Evolutionary conservation across 2,329 filamentous ascomycete species (phyloP), one percentile per base, ranked within the genome.

Genomic region (Fusarium sp.): DNA sequence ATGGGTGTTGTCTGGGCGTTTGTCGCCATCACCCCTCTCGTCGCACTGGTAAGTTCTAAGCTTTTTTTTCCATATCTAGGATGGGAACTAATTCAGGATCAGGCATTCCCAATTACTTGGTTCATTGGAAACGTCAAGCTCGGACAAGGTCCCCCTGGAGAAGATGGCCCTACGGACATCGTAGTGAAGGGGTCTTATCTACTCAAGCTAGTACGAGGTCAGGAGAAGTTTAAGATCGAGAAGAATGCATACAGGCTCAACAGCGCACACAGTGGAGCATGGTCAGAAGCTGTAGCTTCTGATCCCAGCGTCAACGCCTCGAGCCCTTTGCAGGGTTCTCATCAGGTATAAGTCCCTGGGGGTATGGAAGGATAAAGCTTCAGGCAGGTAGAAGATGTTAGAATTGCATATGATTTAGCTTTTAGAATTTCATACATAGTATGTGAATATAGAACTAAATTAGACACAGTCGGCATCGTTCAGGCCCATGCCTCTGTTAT

Each of bases 1-100:
- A 85, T 84, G 65, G 91, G 89, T 1, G 88, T 92, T n/a, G 88
- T 90, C 70, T 91, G 90, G 87, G 88, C 90, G 1, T 91, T 91
- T 73, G 85, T 91, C 42, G 83, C 89, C 0, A 86, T 93, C 41
- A 80, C 88, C 18, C 90, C 90, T 1, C 86, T 92, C 64, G 85
- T 91, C 81, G 78, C 82, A 31, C 33, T 83, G 65, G 83, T 83
- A 72, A 70, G 81, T 75, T 22, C 15, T 36, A 5, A 20, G 9
- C 8, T 15, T n/a, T 22, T 22, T 31, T 11, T 16, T n/a, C n/a
- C 11, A 9, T 35, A 6, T 33, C 13, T 50, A 15, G 12, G 48
- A 26, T 8, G 22, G 35, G 12, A 31, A 22, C 66, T 77, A 51
- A 77, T 45, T 20, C 33, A 13, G 15, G 24, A 45, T n/a, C 18